Conservation (phyloP, 768 basidiomycete genomes). For the Hygrophorus pudorinus region DNA sequence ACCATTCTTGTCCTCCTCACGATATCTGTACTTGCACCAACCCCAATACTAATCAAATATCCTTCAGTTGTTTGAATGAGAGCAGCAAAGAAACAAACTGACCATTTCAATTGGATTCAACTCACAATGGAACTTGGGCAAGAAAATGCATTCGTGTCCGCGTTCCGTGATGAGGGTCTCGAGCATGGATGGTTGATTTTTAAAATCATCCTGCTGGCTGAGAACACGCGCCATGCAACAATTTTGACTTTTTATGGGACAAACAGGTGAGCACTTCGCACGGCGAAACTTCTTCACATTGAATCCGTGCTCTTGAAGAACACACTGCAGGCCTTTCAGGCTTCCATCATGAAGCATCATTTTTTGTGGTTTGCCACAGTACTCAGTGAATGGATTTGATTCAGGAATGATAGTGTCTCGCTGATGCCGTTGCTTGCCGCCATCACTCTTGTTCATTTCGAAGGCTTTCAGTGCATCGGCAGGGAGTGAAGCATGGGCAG, state of each 20-base stretch:
- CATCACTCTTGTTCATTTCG: slow-evolving; percentile 31
- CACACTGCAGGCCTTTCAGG: not conserved
- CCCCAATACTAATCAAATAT: slow-evolving; percentile 14
- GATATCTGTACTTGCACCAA: slow-evolving; percentile 24
- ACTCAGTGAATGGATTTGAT: slow-evolving; percentile 20
- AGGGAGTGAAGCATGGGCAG: slow-evolving; percentile 21
- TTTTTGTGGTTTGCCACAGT: slow-evolving; percentile 20
- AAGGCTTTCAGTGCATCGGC: slow-evolving; percentile 29
- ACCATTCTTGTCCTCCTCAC: slow-evolving; percentile 19
- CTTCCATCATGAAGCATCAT: slow-evolving; percentile 23
- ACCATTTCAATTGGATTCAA: slow-evolving; percentile 31
- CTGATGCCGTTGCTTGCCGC: slow-evolving; percentile 26
- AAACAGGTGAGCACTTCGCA: slow-evolving; percentile 16
- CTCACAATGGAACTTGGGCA: too few relatives aligned
- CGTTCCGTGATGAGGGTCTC: too few relatives aligned
- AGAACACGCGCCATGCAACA: slow-evolving; percentile 24
- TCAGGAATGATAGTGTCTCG: slow-evolving; percentile 27
- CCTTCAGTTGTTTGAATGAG: too few relatives aligned
- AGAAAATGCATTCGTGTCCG: slow-evolving; percentile 22
- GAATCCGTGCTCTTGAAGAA: slow-evolving; percentile 31
- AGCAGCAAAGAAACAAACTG: too few relatives aligned
- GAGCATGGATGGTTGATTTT: slow-evolving; percentile 17
- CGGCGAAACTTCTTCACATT: slow-evolving; percentile 18
- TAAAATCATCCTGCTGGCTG: slow-evolving; percentile 23
- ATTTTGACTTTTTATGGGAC: slow-evolving; percentile 14